A percentile compares a stretch with the other conserved stretches of the same genome.
Evolutionary conservation across 345 rosid species (phyloP).

Genomic region (Stellera chamaejasme): DNA sequence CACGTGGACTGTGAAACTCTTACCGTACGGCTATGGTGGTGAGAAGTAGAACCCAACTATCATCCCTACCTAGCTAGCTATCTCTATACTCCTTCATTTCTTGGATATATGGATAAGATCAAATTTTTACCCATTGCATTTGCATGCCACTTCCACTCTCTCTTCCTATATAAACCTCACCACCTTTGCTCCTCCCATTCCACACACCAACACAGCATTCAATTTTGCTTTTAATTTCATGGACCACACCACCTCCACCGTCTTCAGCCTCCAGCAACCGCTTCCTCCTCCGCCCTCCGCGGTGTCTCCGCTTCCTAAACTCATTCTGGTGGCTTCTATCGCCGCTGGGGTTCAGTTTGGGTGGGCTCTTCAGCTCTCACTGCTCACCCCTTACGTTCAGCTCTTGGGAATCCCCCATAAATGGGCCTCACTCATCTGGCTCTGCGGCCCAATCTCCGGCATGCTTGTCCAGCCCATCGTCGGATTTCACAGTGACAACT

Average conservation of each 20-base stretch:
- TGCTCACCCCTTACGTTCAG: conserved; percentile 65
- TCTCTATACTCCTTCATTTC: too few species aligned
- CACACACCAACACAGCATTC: too few species aligned
- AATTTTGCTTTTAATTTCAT: too few species aligned
- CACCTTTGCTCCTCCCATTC: too few species aligned
- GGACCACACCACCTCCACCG: neutral
- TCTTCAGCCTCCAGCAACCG: conserved; percentile 4
- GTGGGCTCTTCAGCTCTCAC: conserved; percentile 74
- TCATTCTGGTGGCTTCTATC: conserved; percentile 41
- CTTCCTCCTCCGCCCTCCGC: neutral
- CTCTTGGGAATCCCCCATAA: conserved; percentile 57
- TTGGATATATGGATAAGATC: too few species aligned
- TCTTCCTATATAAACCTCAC: too few species aligned
- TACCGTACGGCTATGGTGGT: too few species aligned
- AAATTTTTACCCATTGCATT: too few species aligned
- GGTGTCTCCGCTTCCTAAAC: conserved; percentile 15
- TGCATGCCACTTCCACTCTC: too few species aligned
- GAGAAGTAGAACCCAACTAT: too few species aligned
- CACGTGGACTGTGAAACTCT: too few species aligned
- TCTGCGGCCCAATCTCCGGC: conserved; percentile 72
- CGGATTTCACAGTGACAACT: conserved; percentile 57
- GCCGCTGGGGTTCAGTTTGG: conserved; percentile 74
- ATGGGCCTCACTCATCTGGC: conserved; percentile 67
- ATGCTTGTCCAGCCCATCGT: conserved; percentile 66
- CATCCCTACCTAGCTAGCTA: too few species aligned